A percentile compares a stretch with the other conserved stretches of the same genome.
These are phyloP conservation scores for Leccinum pellstonianum DNA, from an alignment of 768 basidiomycete species.

Conservation along the genomic window DNA sequence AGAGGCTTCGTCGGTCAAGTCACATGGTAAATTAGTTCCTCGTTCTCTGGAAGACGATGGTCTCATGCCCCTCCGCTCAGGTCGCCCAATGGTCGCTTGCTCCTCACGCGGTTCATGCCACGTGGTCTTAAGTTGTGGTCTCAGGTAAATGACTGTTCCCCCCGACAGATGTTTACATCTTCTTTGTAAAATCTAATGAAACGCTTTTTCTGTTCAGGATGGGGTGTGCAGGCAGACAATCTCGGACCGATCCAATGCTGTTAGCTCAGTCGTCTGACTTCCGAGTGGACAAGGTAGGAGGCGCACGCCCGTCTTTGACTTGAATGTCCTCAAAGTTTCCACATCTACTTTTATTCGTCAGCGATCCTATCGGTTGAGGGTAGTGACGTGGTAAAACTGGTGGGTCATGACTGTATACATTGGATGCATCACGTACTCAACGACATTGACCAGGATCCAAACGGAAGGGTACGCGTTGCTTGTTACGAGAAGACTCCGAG, in stretches of 20 bases:
- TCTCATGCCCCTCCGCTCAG: constrained; percentile 19
- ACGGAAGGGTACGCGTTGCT: constrained; percentile 35
- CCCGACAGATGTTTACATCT: background rate
- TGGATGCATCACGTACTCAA: background rate
- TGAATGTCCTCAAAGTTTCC: background rate
- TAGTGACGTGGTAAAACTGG: constrained; percentile 44
- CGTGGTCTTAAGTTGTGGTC: constrained; percentile 52
- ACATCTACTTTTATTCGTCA: constrained; percentile 9
- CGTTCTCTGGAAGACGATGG: background rate
- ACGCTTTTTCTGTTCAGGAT: constrained; percentile 31
- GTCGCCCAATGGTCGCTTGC: constrained; percentile 46
- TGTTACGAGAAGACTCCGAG: background rate
- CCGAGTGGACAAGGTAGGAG: constrained; percentile 45
- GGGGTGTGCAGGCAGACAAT: constrained; percentile 51
- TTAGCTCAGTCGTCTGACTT: constrained; percentile 51
- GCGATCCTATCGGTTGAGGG: constrained; percentile 53
- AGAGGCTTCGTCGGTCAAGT: constrained; percentile 54
- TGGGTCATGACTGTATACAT: constrained; percentile 15
- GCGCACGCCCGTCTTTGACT: background rate
- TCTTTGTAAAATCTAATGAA: background rate
- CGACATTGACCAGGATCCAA: constrained; percentile 34
- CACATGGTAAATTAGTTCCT: constrained; percentile 37
- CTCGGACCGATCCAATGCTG: constrained; percentile 38
- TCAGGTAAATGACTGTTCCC: constrained; percentile 31
- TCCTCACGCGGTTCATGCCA: constrained; percentile 45